Evolutionary conservation across 192 early-diverging fungal species (phyloP).

Genomic region (Podila horticola): DNA sequence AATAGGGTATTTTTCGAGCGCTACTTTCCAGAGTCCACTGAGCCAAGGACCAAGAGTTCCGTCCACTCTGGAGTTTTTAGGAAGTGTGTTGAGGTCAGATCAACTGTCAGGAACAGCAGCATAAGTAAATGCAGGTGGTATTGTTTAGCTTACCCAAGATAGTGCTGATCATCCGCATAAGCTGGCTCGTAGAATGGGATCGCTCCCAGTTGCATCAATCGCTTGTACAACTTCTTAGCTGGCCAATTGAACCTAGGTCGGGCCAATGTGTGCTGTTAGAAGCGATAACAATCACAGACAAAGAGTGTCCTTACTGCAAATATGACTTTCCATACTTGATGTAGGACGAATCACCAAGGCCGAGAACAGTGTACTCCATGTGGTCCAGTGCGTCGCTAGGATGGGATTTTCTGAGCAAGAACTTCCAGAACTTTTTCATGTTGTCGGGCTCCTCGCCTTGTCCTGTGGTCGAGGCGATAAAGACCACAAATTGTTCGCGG

Average conservation of each 20-base stretch:
- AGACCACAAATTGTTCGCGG: constrained; percentile 74
- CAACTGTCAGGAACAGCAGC: not conserved
- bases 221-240: constrained; percentile 89
- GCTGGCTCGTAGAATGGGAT: constrained; percentile 72
- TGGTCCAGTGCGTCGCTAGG: constrained; percentile 70
- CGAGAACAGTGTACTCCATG: constrained; percentile 90
- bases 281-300: not conserved
- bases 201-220: constrained; percentile 89
- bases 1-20: constrained; percentile 72
- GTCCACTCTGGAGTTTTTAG: constrained; percentile 66
- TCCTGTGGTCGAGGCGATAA: constrained; percentile 93
- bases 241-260: constrained; percentile 87
- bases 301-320: not conserved
- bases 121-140: not conserved
- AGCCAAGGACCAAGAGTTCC: constrained; percentile 93
- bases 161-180: constrained; percentile 97
- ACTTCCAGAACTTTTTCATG: constrained; percentile 94
- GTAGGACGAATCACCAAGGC: constrained; percentile 96
- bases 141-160: constrained; percentile 71
- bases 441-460: constrained; percentile 93
- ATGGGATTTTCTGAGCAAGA: constrained; percentile 84
- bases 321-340: constrained; percentile 62
- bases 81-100: not conserved
- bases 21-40: constrained; percentile 72
- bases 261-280: not conserved